Evolutionary conservation across 2,329 filamentous ascomycete genomes (phyloP), one percentile per base, ranked within the genome.

Genomic region (Beauveria bassiana): DNA sequence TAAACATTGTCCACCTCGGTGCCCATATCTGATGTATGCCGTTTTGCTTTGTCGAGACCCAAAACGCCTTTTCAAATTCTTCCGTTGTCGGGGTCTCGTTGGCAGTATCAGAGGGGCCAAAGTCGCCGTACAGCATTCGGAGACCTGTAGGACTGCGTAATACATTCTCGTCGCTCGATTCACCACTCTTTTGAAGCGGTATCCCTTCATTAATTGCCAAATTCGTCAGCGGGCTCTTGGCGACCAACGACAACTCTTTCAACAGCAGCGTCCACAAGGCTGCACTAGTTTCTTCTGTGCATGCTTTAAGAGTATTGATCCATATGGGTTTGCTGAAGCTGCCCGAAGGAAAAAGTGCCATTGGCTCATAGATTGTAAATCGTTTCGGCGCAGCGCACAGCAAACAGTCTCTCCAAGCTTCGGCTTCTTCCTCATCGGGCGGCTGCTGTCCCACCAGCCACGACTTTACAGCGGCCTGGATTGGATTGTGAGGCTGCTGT

Each of bases 1-100:
- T 92, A 72, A 98, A 98, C 93, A 97, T 97, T 28, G 92, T 96
- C 80, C 91, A 93, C 1, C 87, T 75, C 16, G 93, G 93, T 1
- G 92, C 89, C 93, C 93, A 98, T 2, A 83, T 87, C 76, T 98
- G 93, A 42, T 78, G 75, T 62, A 98, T 89, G 2, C 88, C 89
- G 69, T 91, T 90, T 71, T 96, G 92, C 58, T 81, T 84, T 5
- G 88, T 87, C 14, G 81, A 83, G 1, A 89, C 89, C 93, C 93
- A 98, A 64, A 96, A 84, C 0, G 91, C 87, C 1, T 71, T 62
- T 0, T 78, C 71, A 62, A 96, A 89, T 69, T 93, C 88, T 1
- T 68, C 57, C 1, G 68, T 59, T 0, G 71, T 71, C 1, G 78
- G 74, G 10, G 70, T 64, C 64, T 69, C 59, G 9, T 60, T 49